Percentiles rank a stretch among this genome's conserved stretches.
These are phyloP conservation scores for Blastobotrys muscicola DNA, from an alignment of 805 yeast genomes.

Conservation along the genomic window DNA sequence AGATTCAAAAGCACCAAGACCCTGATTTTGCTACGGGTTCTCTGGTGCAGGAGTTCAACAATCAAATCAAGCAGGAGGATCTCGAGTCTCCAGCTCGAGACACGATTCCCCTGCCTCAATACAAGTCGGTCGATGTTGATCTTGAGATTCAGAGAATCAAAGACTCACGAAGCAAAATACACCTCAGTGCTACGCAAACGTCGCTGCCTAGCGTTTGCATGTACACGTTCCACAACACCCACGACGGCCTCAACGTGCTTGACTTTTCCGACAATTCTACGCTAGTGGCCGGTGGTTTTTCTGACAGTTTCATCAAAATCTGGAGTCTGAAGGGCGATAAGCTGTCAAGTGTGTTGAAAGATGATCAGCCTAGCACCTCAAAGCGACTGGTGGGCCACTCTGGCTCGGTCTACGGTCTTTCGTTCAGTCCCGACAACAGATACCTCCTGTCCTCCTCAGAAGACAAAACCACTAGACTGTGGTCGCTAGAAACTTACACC, in stretches of 20 bases:
- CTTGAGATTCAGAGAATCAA: constrained; percentile 68
- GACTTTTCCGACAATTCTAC: constrained; percentile 84
- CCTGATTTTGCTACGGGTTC: constrained; percentile 29
- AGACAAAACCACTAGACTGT: constrained; percentile 82
- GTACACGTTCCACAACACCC: constrained; percentile 96
- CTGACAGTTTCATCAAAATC: constrained; percentile 79
- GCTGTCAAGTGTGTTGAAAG: constrained; percentile 33
- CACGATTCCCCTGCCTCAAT: constrained; percentile 74
- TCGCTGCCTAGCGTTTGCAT: constrained; percentile 90
- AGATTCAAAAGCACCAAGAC: constrained; percentile 25
- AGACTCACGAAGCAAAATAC: constrained; percentile 71
- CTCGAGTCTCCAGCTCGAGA: constrained; percentile 66
- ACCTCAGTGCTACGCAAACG: constrained; percentile 58
- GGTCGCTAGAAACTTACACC: constrained; percentile 89
- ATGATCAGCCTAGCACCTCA: constrained; percentile 21
- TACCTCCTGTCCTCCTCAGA: constrained; percentile 77
- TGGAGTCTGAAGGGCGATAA: constrained; percentile 95
- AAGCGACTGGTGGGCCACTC: constrained; percentile 78
- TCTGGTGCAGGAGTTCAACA: constrained; percentile 57
- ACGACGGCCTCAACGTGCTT: constrained; percentile 75
- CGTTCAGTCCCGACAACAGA: constrained; percentile 84
- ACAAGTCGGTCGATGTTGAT: constrained; percentile 69
- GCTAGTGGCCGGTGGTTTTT: constrained; percentile 87
- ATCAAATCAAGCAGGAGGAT: constrained; percentile 38
- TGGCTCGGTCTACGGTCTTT: constrained; percentile 85